Conservation (phyloP, 2,329 filamentous ascomycete species). For the Talaromyces marneffei region DNA sequence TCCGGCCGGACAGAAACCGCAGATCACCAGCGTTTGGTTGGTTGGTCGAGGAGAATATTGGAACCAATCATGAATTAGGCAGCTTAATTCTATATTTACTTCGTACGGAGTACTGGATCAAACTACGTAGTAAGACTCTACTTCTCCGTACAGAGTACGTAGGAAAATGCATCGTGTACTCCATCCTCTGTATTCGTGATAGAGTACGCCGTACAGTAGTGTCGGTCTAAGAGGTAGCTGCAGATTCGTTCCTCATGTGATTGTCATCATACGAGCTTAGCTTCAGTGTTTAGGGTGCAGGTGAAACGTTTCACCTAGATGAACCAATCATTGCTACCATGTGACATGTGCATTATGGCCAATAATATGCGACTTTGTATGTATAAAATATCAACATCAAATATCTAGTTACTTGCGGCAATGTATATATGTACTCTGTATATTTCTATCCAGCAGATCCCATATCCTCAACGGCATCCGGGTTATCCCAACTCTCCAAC, state of each 20-base stretch:
- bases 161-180: neutral
- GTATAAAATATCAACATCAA: neutral
- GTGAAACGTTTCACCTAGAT: neutral
- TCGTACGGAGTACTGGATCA: no score
- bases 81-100: neutral
- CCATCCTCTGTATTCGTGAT: neutral
- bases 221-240: neutral
- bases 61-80: neutral
- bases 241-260: neutral
- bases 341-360: neutral
- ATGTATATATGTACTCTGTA: neutral
- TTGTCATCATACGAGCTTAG: neutral
- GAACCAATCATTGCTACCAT: neutral
- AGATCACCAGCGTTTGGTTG: neutral
- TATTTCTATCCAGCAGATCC: conserved; percentile 31
- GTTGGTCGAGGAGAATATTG: neutral
- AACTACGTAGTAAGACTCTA: no score
- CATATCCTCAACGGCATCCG: conserved; percentile 65
- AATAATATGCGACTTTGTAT: neutral
- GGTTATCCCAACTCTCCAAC: conserved; percentile 65
- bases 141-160: no score
- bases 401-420: neutral
- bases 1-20: neutral
- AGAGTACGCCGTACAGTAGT: neutral
- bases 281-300: neutral